A percentile compares a stretch with the other conserved stretches of the same genome.
Conservation (phyloP, 805 yeast species). For the Cyberlindnera saturnus region DNA sequence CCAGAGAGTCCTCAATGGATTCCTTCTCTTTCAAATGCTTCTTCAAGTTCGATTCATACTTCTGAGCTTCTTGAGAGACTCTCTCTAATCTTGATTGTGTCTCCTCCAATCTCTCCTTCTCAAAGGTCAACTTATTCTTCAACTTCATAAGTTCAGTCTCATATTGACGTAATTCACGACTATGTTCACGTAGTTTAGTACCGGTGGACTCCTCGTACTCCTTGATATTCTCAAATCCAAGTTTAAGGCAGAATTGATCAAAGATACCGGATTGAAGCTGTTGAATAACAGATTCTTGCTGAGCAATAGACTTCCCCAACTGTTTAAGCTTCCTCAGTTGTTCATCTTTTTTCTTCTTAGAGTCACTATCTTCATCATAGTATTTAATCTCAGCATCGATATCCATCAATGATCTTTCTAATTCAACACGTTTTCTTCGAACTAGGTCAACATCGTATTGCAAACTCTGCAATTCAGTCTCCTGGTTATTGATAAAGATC, state of each 20-base stretch:
- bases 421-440: conserved; percentile 38
- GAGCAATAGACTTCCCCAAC: conserved; percentile 21
- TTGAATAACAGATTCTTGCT: conserved; percentile 25
- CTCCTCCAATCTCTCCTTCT: conserved; percentile 50
- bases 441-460: conserved; percentile 40
- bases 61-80: conserved; percentile 34
- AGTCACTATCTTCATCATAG: conserved; percentile 33
- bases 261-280: conserved; percentile 42
- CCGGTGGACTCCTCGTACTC: conserved; percentile 74
- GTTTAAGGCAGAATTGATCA: conserved; percentile 44
- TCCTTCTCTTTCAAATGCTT: conserved; percentile 29
- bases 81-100: conserved; percentile 40
- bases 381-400: conserved; percentile 45
- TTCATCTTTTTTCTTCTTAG: conserved; percentile 20
- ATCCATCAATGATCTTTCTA: conserved; percentile 40
- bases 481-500: conserved; percentile 47
- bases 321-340: conserved; percentile 21
- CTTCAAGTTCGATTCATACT: conserved; percentile 30
- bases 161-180: conserved; percentile 56
- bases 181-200: conserved; percentile 43
- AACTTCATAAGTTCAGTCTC: conserved; percentile 56
- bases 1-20: conserved; percentile 27
- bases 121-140: conserved; percentile 59
- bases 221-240: conserved; percentile 49
- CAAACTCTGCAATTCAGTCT: conserved; percentile 46